Conservation (phyloP, 495 filamentous ascomycete genomes). For the Podospora appendiculata region DNA sequence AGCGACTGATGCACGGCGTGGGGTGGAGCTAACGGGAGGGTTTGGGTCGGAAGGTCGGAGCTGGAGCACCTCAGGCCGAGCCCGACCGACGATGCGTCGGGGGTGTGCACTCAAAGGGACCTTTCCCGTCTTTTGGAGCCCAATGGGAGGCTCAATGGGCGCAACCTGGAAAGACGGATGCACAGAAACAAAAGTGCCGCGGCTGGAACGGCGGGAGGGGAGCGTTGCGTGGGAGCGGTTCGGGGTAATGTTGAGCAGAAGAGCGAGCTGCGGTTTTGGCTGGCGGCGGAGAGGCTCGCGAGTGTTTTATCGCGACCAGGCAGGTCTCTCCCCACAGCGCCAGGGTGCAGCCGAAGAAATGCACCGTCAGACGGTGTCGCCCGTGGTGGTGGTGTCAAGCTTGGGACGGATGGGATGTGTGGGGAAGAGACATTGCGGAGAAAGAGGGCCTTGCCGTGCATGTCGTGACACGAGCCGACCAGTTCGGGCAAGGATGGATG, state of each 20-base stretch:
- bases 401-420: neutral
- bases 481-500: too few relatives aligned
- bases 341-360: too few relatives aligned
- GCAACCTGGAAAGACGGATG: too few relatives aligned
- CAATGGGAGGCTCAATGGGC: too few relatives aligned
- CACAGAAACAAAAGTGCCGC: neutral
- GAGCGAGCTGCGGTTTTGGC: constrained; percentile 13
- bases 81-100: too few relatives aligned
- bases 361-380: neutral
- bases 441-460: neutral
- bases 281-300: constrained; percentile 9
- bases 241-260: constrained; percentile 41
- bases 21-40: neutral
- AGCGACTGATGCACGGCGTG: neutral
- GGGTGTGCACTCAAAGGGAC: too few relatives aligned
- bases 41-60: neutral
- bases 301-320: constrained; percentile 11
- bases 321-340: neutral
- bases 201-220: neutral
- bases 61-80: neutral
- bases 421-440: constrained; percentile 12
- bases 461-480: neutral
- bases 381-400: constrained; percentile 1
- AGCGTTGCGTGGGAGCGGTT: constrained; percentile 8
- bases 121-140: too few relatives aligned